A percentile compares a stretch with the other conserved stretches of the same genome.
Conservation (phyloP, 306 rosid genomes). For the Dalbergia cultrata region DNA sequence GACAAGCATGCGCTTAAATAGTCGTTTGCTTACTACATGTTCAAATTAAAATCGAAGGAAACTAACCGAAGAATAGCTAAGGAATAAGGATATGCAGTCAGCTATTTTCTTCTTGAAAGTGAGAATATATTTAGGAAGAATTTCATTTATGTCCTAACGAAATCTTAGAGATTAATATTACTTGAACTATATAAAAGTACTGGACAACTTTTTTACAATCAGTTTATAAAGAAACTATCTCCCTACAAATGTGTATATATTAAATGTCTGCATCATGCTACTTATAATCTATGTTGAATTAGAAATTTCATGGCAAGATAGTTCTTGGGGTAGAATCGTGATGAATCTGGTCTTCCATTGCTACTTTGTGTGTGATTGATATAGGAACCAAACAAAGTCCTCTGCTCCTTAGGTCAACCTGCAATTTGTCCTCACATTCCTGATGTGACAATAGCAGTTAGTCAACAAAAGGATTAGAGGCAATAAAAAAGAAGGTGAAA, state of each 20-base stretch:
- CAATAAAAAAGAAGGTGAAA: background rate
- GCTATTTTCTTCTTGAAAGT: background rate
- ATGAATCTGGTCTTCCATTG: constrained; percentile 42
- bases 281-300: constrained; percentile 17
- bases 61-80: background rate
- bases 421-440: constrained; percentile 35
- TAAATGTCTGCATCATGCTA: background rate
- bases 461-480: background rate
- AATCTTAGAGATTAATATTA: constrained; percentile 2
- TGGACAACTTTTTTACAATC: background rate
- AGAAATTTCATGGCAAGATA: constrained; percentile 15
- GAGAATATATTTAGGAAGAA: background rate
- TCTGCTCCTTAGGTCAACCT: constrained; percentile 43
- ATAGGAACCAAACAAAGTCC: constrained; percentile 50
- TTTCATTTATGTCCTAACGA: constrained; percentile 14
- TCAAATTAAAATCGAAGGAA: background rate
- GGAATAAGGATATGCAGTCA: background rate
- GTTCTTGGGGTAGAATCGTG: constrained; percentile 33
- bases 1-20: too few species aligned
- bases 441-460: constrained; percentile 8
- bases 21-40: too few species aligned
- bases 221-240: background rate
- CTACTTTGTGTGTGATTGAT: constrained; percentile 37
- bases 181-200: constrained; percentile 10
- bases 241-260: background rate